phyloP scores from a whole-genome alignment of 257 asterid species.

The Nicotiana tabacum region DNA sequence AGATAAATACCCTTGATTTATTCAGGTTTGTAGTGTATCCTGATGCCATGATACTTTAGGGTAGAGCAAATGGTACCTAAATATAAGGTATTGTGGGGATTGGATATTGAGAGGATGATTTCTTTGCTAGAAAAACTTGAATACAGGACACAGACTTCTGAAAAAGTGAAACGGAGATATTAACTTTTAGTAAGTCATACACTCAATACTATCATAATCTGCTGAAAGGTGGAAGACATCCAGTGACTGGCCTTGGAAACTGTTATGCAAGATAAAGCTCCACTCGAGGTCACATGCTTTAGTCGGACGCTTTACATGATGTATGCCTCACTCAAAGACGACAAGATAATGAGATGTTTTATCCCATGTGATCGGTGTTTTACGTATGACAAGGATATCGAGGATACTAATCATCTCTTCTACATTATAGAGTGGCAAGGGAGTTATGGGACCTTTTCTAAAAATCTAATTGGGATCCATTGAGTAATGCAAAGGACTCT shows the following conservation, averaged over 20 bases:
- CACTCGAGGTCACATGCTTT: neutral
- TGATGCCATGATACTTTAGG: no score
- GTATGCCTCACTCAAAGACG: neutral
- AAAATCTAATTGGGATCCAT: neutral
- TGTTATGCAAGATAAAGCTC: neutral
- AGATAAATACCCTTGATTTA: no score
- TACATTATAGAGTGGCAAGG: neutral
- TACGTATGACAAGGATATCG: neutral
- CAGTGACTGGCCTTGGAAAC: neutral
- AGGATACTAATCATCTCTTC: neutral
- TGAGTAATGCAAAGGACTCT: neutral
- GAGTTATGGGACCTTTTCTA: neutral
- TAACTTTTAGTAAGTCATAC: neutral
- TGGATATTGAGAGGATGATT: neutral
- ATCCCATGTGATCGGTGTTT: neutral
- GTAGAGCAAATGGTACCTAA: neutral
- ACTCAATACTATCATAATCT: neutral
- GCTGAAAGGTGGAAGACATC: neutral
- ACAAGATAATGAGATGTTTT: neutral
- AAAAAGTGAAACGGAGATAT: neutral
- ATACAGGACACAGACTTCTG: neutral
- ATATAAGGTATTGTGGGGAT: neutral
- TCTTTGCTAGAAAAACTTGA: neutral
- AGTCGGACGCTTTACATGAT: neutral
- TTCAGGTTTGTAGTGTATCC: no score